Base-by-base conservation (phyloP, 768 basidiomycete genomes). In the Auriculariales sp. region DNA sequence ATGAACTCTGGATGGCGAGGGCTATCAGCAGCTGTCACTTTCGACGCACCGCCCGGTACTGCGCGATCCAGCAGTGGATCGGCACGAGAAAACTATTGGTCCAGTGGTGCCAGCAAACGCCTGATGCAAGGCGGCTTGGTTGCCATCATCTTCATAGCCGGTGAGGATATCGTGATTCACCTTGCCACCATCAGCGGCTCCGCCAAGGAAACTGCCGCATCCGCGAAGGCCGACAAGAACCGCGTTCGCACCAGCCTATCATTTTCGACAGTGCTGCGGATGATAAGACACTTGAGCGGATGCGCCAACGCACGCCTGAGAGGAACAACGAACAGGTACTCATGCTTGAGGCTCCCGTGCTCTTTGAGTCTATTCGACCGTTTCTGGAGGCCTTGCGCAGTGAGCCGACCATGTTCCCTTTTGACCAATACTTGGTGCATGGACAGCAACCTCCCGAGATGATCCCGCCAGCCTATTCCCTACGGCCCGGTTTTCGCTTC, bases 341-440 rank as follows among this genome's bases (percentile, higher is more conserved):
- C 2, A 63, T 84, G 22, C 62, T 84, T 12, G 82, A 85, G 52
- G 69, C 74, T 0, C 71, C 74, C 0, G 73, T 84, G 50, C 73
- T 85, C 73, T 83, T 73, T 52, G 82, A 82, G 52, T 67, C 78
- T 0, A 72, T 81, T 29, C 68, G 79, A 5, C 83, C 83, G 0
- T 85, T 85, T 64, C 66, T 86, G 12, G 70, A 80, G 51, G 70
- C 74, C 0, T 66, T 86, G 3, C 47, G 50, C 17, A 62, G 65
- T 1, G 80, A 78, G 49, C 79, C 83, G 0, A 71, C 74, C 44
- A 59, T 63, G 2, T 52, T 85, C 5, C 81, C 81, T 0, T 80
- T 83, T 58, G 57, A 67, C 0, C 59, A 59, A 9, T 73, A 75
- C 44, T 68, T 84, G 19, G 70, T 68, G 0, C 76, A 77, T 78